Conservation (phyloP, 495 filamentous ascomycete genomes). For the Bathelium albidoporum region DNA sequence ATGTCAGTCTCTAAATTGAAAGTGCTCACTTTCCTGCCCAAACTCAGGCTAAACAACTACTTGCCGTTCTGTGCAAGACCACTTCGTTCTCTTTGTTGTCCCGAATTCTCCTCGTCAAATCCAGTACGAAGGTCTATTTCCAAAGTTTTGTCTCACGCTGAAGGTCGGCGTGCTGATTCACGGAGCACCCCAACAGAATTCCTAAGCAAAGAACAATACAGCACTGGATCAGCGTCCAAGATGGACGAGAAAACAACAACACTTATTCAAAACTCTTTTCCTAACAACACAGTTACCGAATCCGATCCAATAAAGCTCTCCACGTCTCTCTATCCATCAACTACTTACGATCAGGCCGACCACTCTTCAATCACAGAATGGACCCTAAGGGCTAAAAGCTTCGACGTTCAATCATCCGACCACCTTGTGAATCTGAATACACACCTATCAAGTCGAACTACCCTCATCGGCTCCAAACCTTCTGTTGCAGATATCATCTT, state of each 20-base stretch:
- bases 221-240: neutral
- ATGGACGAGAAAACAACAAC: constrained; percentile 10
- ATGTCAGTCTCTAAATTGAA: neutral
- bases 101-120: neutral
- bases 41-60: neutral
- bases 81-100: neutral
- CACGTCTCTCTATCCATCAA: constrained; percentile 48
- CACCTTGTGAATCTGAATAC: constrained; percentile 64
- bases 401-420: constrained; percentile 45
- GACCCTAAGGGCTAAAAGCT: constrained; percentile 58
- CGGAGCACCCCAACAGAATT: neutral
- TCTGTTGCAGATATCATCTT: constrained; percentile 81
- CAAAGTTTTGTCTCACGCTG: too few species aligned
- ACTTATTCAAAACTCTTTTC: constrained; percentile 16
- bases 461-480: constrained; percentile 80
- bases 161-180: too few species aligned
- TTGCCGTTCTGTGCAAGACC: neutral
- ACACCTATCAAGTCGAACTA: constrained; percentile 80
- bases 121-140: neutral
- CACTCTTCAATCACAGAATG: constrained; percentile 67
- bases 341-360: constrained; percentile 26
- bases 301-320: constrained; percentile 44
- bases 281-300: constrained; percentile 10
- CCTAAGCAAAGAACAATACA: neutral
- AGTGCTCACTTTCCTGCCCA: neutral